Base-by-base conservation (phyloP, 345 rosid species). In the Mallotus nudiflorus region DNA sequence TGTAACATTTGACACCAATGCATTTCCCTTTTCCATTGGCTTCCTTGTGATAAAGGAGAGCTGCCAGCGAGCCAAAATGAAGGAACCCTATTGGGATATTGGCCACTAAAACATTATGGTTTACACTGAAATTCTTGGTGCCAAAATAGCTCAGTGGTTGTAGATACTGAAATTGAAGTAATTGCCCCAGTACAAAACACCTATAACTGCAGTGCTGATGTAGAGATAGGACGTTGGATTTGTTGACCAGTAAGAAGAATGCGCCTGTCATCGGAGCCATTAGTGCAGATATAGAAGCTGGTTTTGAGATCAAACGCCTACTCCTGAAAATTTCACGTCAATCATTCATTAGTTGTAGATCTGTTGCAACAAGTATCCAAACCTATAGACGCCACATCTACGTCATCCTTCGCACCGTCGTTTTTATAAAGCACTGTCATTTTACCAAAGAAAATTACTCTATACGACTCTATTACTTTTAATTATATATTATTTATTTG, bases 71-170 rank as follows among this genome's bases (percentile, higher is more conserved):
- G 8, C 99, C 99, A 20, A 86, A 95, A 16, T 80, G 6, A 27
- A 87, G 87, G 20, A 97, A 90, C 1, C 99, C 99, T 2, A 95
- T 50, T 2, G 99, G 97, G 67, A 95, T 95, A 70, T 82, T 91
- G 0, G 85, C 82, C 8, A 94, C 91, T 52, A 95, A 79, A 0
- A 95, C 71, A 67, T 95, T 95, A 40, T 95, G 99, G 77, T 95
- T 95, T n/a, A 95, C 85, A 9, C 91, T 74, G 61, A 95, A 92
- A 45, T 87, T 77, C 39, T 84, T 82, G 1, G 83, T 75, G 45
- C 99, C 99, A 55, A 95, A n/a, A 95, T 13, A 95, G 84, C 68
- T 92, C 93, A 0, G 89, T 69, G 1, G 97, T 95, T 70, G 83
- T 80, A 16, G 93, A 66, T 5, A 89, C 96, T 0, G 99, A 65